These are phyloP conservation scores for Trichophyton verrucosum DNA, from an alignment of 2,329 filamentous ascomycete species.

Conservation along the genomic window DNA sequence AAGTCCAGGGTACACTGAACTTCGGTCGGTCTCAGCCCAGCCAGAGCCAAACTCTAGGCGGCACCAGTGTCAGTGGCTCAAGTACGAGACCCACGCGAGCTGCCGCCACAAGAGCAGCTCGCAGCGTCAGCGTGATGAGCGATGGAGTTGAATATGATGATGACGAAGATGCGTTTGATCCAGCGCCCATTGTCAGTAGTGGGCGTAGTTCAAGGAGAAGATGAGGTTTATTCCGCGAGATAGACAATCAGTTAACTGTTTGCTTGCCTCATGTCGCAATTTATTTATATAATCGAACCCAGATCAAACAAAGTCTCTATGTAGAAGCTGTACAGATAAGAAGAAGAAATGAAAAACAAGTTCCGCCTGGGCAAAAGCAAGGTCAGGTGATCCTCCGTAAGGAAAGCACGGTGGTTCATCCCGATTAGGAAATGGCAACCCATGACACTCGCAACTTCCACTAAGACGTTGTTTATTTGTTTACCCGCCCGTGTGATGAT, in stretches of 20 bases:
- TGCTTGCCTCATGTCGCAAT: no score
- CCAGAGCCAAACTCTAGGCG: conserved; percentile 14
- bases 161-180: conserved; percentile 37
- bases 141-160: conserved; percentile 31
- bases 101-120: conserved; percentile 19
- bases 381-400: no score
- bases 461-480: no score
- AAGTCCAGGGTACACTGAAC: conserved; percentile 25
- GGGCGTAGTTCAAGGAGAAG: conserved; percentile 17
- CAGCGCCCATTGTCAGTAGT: conserved; percentile 15
- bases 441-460: no score
- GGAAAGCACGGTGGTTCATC: no score
- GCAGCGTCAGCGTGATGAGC: conserved; percentile 25
- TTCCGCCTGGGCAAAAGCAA: no score
- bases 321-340: no score
- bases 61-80: conserved; percentile 7
- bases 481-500: no score
- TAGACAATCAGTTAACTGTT: neutral
- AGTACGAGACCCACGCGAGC: conserved; percentile 17
- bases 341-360: no score
- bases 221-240: conserved; percentile 8
- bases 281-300: no score
- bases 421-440: no score
- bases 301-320: no score
- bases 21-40: conserved; percentile 24